Evolutionary conservation across 306 rosid species (phyloP).

Genomic region (Castanea mollissima): DNA sequence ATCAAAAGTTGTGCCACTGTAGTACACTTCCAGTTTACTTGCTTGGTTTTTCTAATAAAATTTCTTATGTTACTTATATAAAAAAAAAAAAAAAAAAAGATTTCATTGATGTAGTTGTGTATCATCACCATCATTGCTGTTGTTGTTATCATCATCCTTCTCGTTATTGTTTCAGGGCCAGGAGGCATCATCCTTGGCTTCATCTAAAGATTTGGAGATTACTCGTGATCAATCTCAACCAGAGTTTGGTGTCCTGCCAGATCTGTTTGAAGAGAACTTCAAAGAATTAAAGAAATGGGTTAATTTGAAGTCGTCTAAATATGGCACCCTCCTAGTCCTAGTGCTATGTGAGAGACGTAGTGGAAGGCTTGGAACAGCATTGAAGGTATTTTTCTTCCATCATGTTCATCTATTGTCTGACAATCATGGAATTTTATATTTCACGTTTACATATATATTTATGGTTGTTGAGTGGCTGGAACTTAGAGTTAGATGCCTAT

Average conservation of each 20-base stretch:
- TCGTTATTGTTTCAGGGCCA: constrained; percentile 48
- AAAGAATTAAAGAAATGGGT: constrained; percentile 86
- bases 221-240: constrained; percentile 28
- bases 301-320: constrained; percentile 67
- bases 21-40: too few relatives aligned
- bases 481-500: neutral
- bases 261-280: constrained; percentile 76
- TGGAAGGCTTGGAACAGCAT: constrained; percentile 81
- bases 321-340: constrained; percentile 53
- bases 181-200: constrained; percentile 26
- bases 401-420: neutral
- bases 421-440: neutral
- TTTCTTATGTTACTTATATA: too few relatives aligned
- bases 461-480: neutral
- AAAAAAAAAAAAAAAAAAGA: neutral
- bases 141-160: neutral
- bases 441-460: too few relatives aligned
- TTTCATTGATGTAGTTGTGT: neutral
- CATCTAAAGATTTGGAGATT: constrained; percentile 28
- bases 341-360: constrained; percentile 70
- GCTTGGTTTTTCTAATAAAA: too few relatives aligned
- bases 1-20: too few relatives aligned
- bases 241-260: constrained; percentile 31
- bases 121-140: neutral
- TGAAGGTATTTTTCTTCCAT: constrained; percentile 53